Percentiles rank a stretch among this genome's conserved stretches.
Conservation (phyloP, 2,329 filamentous ascomycete genomes). For the Colletotrichum destructivum region DNA sequence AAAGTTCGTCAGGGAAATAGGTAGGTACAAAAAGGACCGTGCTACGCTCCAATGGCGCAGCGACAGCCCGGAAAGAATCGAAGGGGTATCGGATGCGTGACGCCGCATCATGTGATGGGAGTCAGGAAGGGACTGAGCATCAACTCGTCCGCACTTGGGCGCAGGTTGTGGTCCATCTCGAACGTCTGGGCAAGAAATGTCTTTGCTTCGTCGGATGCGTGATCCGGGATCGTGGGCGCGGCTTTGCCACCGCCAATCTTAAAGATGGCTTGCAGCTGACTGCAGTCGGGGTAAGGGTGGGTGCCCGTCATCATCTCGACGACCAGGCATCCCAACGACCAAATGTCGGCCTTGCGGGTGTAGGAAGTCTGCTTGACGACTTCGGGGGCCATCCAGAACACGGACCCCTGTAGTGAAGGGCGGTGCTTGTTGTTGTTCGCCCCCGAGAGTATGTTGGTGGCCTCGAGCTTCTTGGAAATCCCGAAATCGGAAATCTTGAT, state of each 20-base stretch:
- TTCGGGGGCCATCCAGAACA: slow-evolving; percentile 99
- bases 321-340: slow-evolving; percentile 95
- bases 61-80: slow-evolving; percentile 20
- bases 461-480: slow-evolving; percentile 97
- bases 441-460: slow-evolving; percentile 83
- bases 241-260: slow-evolving; percentile 93
- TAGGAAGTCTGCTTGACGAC: slow-evolving; percentile 98
- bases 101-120: slow-evolving; percentile 70
- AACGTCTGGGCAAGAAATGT: slow-evolving; percentile 91
- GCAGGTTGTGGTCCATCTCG: slow-evolving; percentile 93
- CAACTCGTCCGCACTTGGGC: slow-evolving; percentile 92
- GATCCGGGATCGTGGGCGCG: slow-evolving; percentile 85
- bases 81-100: slow-evolving; percentile 28
- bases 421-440: slow-evolving; percentile 78
- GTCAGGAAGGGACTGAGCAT: slow-evolving; percentile 87
- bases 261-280: slow-evolving; percentile 97
- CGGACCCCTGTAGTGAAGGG: slow-evolving; percentile 92
- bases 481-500: slow-evolving; percentile 99
- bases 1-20: slow-evolving; percentile 22
- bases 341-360: slow-evolving; percentile 98
- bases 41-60: neutral
- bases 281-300: slow-evolving; percentile 97
- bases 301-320: slow-evolving; percentile 99
- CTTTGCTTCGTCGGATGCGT: slow-evolving; percentile 86
- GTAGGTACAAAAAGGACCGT: slow-evolving; percentile 33